Evolutionary conservation across 2,329 filamentous ascomycete species (phyloP).

Genomic region (Penicillium sp.): DNA sequence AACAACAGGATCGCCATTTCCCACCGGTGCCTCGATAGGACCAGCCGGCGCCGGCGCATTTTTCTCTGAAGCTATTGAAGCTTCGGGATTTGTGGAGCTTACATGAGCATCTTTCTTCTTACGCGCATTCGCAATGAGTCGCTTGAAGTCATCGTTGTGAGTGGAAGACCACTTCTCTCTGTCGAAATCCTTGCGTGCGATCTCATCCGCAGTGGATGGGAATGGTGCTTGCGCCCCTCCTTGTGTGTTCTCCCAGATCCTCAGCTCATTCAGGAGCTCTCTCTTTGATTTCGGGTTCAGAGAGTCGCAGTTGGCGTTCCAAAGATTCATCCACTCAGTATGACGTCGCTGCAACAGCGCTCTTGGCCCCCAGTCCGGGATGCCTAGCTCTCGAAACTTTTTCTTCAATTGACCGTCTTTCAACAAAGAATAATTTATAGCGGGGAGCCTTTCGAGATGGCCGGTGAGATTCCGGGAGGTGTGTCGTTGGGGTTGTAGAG

Average conservation of each 20-base stretch:
- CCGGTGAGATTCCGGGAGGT: constrained; percentile 17
- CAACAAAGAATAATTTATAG: constrained; percentile 80
- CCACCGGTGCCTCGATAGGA: constrained; percentile 1
- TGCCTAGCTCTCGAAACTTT: constrained; percentile 74
- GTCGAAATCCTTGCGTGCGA: constrained; percentile 89
- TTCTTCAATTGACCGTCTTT: constrained; percentile 72
- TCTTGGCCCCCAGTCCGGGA: constrained; percentile 65
- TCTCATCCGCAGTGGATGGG: constrained; percentile 31
- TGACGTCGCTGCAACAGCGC: constrained; percentile 71
- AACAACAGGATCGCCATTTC: constrained; percentile 3
- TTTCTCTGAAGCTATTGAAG: constrained; percentile 1
- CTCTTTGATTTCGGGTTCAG: constrained; percentile 62
- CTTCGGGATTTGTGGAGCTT: constrained; percentile 26
- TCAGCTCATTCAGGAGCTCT: constrained; percentile 72
- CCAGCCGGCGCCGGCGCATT: constrained; percentile 2
- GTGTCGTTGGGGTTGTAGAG: constrained; percentile 20
- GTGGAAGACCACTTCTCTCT: constrained; percentile 66
- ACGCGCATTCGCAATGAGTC: constrained; percentile 71
- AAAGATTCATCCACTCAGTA: constrained; percentile 88
- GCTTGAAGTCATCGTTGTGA: constrained; percentile 70
- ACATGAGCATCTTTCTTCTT: constrained; percentile 42
- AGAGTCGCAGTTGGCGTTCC: constrained; percentile 96
- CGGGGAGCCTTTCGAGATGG: constrained; percentile 63
- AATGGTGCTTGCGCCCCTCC: constrained; percentile 47
- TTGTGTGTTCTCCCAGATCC: constrained; percentile 80